phyloP scores from a whole-genome alignment of 495 filamentous ascomycete genomes.

The Durotheca rogersii region DNA sequence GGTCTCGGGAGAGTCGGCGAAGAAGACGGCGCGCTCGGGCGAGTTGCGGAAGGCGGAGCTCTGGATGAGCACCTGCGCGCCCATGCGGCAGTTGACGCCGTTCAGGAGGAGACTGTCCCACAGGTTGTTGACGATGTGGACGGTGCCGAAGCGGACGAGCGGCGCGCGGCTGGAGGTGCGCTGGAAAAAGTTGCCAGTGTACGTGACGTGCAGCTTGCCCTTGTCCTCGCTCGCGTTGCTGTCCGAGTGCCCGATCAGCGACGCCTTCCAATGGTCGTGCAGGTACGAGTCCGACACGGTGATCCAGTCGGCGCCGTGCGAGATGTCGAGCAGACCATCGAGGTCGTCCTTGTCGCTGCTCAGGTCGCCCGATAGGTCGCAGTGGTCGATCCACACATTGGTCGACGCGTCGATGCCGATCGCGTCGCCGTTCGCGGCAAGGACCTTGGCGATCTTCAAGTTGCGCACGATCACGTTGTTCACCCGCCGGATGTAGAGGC shows the following conservation, averaged over 20 bases:
- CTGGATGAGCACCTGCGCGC: constrained; percentile 65
- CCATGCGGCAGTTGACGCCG: constrained; percentile 65
- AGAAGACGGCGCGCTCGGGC: constrained; percentile 53
- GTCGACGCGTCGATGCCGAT: constrained; percentile 57
- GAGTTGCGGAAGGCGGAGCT: constrained; percentile 56
- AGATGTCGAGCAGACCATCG: constrained; percentile 65
- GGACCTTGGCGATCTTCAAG: constrained; percentile 59
- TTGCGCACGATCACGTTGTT: constrained; percentile 64
- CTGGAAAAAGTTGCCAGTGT: constrained; percentile 62
- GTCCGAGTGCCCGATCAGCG: constrained; percentile 63
- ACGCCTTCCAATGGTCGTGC: constrained; percentile 67
- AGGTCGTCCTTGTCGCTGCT: constrained; percentile 65
- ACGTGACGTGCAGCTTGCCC: constrained; percentile 60
- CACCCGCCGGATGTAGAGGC: constrained; percentile 48
- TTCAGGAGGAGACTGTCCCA: constrained; percentile 49
- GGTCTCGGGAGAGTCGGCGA: constrained; percentile 55
- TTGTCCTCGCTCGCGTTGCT: constrained; percentile 47
- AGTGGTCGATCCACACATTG: constrained; percentile 71
- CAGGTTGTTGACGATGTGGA: constrained; percentile 50
- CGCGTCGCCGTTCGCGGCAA: constrained; percentile 59
- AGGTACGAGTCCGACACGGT: constrained; percentile 54
- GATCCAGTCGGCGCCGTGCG: constrained; percentile 54
- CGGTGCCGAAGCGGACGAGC: constrained; percentile 64
- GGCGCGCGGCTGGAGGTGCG: constrained; percentile 63
- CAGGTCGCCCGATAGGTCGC: constrained; percentile 60